A percentile compares a stretch with the other conserved stretches of the same genome.
phyloP scores from a whole-genome alignment of 2,329 filamentous ascomycete genomes.

The Apiospora hydei region DNA sequence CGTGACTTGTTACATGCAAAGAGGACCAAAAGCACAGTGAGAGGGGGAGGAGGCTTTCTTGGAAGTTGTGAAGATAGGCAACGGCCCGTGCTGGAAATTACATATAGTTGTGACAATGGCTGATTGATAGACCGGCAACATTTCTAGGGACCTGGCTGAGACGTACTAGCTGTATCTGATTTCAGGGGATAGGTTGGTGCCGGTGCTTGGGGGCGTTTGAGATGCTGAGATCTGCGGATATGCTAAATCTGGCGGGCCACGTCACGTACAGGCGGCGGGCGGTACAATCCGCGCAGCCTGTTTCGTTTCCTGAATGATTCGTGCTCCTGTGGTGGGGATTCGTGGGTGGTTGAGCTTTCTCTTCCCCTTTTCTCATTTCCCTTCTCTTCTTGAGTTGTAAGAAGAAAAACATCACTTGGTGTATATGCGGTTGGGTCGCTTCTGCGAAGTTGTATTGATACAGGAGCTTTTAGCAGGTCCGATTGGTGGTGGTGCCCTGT shows the following conservation, averaged over 20 bases:
- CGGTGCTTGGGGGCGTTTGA: conserved; percentile 9
- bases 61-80: background rate
- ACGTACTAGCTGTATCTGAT: background rate
- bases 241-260: background rate
- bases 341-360: no score
- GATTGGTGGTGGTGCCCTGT: background rate
- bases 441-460: background rate
- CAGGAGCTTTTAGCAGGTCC: background rate
- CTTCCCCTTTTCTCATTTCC: no score
- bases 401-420: no score
- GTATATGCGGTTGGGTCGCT: background rate
- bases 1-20: background rate
- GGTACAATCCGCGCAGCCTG: background rate
- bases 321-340: no score
- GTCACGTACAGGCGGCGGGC: background rate
- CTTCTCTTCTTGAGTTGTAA: background rate
- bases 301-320: background rate
- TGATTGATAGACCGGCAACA: conserved; percentile 8
- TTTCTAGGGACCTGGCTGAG: background rate
- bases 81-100: background rate
- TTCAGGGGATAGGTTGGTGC: background rate
- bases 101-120: background rate
- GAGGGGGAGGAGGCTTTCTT: no score
- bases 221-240: conserved; percentile 12
- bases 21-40: no score